Conservation (phyloP, 345 rosid species). For the Gossypium raimondii region DNA sequence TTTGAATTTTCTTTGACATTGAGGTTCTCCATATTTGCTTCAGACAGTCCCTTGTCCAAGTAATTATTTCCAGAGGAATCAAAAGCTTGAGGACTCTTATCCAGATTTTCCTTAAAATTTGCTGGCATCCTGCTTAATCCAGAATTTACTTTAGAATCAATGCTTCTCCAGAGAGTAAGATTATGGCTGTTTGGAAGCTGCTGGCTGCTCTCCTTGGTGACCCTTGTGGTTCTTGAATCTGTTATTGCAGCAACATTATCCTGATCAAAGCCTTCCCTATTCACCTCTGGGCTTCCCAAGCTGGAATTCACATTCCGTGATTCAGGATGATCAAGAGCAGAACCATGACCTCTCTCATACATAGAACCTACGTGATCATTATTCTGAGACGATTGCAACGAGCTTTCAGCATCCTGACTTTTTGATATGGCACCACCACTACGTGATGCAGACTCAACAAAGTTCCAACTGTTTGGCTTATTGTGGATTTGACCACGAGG, state of each 20-base stretch:
- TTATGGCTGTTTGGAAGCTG: conserved; percentile 28
- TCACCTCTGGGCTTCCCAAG: conserved; percentile 31
- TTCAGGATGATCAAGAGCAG: conserved; percentile 30
- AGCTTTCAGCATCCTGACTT: conserved; percentile 32
- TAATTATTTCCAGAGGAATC: conserved; percentile 46
- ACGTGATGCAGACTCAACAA: conserved; percentile 29
- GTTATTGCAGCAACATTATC: conserved; percentile 30
- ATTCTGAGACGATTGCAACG: conserved; percentile 30
- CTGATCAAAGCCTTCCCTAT: conserved; percentile 35
- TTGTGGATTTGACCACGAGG: conserved; percentile 34
- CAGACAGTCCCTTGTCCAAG: conserved; percentile 30
- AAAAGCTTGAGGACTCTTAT: conserved; percentile 37
- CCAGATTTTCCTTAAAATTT: conserved; percentile 25
- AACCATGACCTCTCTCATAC: conserved; percentile 29
- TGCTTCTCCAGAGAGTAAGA: conserved; percentile 47
- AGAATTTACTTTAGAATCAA: conserved; percentile 33
- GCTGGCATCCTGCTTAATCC: conserved; percentile 26
- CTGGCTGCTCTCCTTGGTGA: conserved; percentile 32
- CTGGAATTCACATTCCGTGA: conserved; percentile 31
- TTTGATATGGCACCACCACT: conserved; percentile 20
- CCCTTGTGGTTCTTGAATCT: conserved; percentile 32
- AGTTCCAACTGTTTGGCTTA: conserved; percentile 43
- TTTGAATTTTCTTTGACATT: conserved; percentile 32
- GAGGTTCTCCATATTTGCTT: conserved; percentile 28
- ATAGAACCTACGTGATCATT: conserved; percentile 20